A percentile compares a stretch with the other conserved stretches of the same genome.
phyloP scores from a whole-genome alignment of 768 basidiomycete genomes.

The Macrolepiota albuminosa region DNA sequence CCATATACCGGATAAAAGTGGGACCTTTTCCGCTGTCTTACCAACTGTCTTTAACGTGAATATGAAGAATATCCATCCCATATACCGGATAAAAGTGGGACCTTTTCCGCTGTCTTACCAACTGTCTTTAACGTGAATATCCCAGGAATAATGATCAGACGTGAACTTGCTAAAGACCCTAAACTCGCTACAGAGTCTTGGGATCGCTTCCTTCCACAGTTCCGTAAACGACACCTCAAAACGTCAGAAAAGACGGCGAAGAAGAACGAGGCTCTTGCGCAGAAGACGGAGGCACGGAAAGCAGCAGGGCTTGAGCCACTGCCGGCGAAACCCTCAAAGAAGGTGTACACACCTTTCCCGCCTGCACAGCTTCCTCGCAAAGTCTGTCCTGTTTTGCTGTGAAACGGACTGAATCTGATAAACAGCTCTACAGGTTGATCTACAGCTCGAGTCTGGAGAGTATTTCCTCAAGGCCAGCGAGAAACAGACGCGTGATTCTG shows the following conservation, averaged over 20 bases:
- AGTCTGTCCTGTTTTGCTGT: slow-evolving; percentile 33
- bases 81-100: slow-evolving; percentile 92
- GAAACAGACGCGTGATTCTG: slow-evolving; percentile 72
- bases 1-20: slow-evolving; percentile 98
- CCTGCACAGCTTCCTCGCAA: slow-evolving; percentile 92
- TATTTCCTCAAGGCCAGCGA: slow-evolving; percentile 94
- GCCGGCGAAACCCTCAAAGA: slow-evolving; percentile 64
- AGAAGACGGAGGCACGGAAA: slow-evolving; percentile 58
- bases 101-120: not conserved
- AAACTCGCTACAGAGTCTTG: slow-evolving; percentile 91
- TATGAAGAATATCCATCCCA: slow-evolving; percentile 94
- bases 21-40: slow-evolving; percentile 1
- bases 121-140: not conserved
- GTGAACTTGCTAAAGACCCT: slow-evolving; percentile 97
- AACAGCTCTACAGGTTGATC: slow-evolving; percentile 56
- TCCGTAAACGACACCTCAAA: slow-evolving; percentile 88
- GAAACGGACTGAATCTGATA: not conserved
- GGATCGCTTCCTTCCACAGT: slow-evolving; percentile 96
- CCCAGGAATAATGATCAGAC: slow-evolving; percentile 95
- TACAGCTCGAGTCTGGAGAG: slow-evolving; percentile 94
- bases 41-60: not conserved
- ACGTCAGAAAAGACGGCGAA: slow-evolving; percentile 91
- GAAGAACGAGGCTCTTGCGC: slow-evolving; percentile 71
- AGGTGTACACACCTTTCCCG: slow-evolving; percentile 98
- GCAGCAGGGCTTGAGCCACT: slow-evolving; percentile 59